phyloP scores from a whole-genome alignment of 345 rosid species.

The Aquilaria sinensis region DNA sequence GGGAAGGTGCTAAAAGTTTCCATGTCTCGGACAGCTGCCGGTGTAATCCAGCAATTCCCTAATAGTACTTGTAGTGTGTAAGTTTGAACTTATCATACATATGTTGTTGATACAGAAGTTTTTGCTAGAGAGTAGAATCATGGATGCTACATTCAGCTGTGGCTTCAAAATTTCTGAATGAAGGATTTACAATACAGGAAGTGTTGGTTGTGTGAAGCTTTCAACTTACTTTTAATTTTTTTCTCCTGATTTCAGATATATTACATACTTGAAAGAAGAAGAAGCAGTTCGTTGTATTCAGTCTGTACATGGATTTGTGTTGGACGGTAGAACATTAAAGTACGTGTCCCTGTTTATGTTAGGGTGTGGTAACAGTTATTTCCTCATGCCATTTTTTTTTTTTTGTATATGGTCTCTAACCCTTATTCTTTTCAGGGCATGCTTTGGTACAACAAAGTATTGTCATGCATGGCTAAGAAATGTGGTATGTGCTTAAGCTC shows the following conservation, averaged over 20 bases:
- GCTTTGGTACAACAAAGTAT: slow-evolving; percentile 94
- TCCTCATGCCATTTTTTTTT: not conserved
- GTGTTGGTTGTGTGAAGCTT: not conserved
- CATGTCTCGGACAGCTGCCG: slow-evolving; percentile 86
- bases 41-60: slow-evolving; percentile 77
- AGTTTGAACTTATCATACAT: slow-evolving; percentile 19
- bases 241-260: slow-evolving; percentile 43
- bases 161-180: too few relatives aligned
- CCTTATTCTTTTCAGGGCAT: slow-evolving; percentile 51
- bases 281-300: slow-evolving; percentile 93
- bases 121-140: too few relatives aligned
- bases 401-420: slow-evolving; percentile 1
- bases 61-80: slow-evolving; percentile 94
- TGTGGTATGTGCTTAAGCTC: slow-evolving; percentile 41
- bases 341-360: slow-evolving; percentile 14
- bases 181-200: too few relatives aligned
- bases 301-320: slow-evolving; percentile 79
- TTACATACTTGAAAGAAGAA: slow-evolving; percentile 75
- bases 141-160: too few relatives aligned
- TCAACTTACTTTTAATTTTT: not conserved
- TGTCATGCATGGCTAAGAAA: slow-evolving; percentile 98
- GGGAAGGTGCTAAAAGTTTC: slow-evolving; percentile 94
- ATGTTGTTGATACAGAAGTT: not conserved
- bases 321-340: slow-evolving; percentile 79
- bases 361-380: too few relatives aligned